Conservation (phyloP, 2,329 filamentous ascomycete species). For the Aureobasidium leucospermi region DNA sequence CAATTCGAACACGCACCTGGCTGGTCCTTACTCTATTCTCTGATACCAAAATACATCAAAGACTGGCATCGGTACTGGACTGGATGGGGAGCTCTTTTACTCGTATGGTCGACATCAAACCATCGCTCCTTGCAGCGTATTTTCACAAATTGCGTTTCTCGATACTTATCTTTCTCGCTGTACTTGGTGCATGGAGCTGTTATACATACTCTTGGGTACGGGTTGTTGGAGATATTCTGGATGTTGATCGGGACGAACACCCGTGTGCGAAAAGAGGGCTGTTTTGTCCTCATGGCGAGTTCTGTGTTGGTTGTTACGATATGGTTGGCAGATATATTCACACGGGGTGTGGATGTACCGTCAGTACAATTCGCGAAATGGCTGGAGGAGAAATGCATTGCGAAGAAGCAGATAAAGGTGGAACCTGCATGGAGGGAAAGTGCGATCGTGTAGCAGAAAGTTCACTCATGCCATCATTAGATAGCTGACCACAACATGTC, state of each 20-base stretch:
- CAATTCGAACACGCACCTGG: constrained; percentile 1
- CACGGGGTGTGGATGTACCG: constrained; percentile 49
- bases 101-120: constrained; percentile 45
- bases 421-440: background rate
- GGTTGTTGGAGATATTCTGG: constrained; percentile 45
- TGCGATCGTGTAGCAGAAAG: background rate
- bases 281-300: constrained; percentile 50
- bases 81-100: constrained; percentile 44
- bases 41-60: background rate
- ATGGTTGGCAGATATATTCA: constrained; percentile 51
- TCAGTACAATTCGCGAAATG: constrained; percentile 51
- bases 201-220: constrained; percentile 47
- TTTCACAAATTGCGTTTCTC: constrained; percentile 43
- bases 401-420: background rate
- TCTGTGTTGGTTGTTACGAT: constrained; percentile 47
- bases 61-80: constrained; percentile 47
- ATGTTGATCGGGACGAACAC: constrained; percentile 39
- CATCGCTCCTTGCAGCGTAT: constrained; percentile 41
- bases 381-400: constrained; percentile 35
- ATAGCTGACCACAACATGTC: too few species aligned
- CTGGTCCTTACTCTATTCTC: background rate
- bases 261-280: constrained; percentile 40
- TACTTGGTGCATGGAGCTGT: constrained; percentile 55
- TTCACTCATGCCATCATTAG: too few species aligned
- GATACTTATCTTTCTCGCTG: constrained; percentile 56